These are phyloP conservation scores for Candida nanaspora DNA, from an alignment of 805 yeast species.

Conservation along the genomic window DNA sequence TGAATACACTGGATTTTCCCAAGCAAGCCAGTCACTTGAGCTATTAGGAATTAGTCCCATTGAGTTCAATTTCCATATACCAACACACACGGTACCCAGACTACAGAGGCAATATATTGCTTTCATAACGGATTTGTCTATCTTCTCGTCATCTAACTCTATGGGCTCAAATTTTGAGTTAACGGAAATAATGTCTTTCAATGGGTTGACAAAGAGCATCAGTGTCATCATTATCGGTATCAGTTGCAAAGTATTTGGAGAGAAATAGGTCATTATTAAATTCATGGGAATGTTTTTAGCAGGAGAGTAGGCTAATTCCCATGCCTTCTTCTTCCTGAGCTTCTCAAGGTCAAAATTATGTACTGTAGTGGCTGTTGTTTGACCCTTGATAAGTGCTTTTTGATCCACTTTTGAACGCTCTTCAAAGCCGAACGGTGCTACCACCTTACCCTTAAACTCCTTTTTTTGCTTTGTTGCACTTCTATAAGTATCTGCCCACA, in stretches of 20 bases:
- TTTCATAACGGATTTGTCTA: slow-evolving; percentile 19
- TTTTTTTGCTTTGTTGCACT: not conserved
- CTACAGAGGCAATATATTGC: slow-evolving; percentile 28
- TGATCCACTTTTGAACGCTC: slow-evolving; percentile 5
- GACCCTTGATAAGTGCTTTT: slow-evolving; percentile 2
- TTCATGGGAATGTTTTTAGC: slow-evolving; percentile 87
- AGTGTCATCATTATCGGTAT: slow-evolving; percentile 88
- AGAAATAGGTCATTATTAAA: slow-evolving; percentile 82
- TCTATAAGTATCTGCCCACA: slow-evolving; percentile 4
- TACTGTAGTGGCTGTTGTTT: not conserved
- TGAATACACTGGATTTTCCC: slow-evolving; percentile 44
- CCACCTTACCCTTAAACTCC: slow-evolving; percentile 2
- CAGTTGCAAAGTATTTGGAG: slow-evolving; percentile 83
- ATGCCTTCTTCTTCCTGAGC: slow-evolving; percentile 57
- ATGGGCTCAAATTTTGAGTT: slow-evolving; percentile 41
- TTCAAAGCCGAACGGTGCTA: slow-evolving; percentile 13
- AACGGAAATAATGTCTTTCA: slow-evolving; percentile 60
- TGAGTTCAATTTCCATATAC: slow-evolving; percentile 73
- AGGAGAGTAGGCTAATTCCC: slow-evolving; percentile 82
- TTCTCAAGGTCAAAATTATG: slow-evolving; percentile 23
- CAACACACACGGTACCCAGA: slow-evolving; percentile 57
- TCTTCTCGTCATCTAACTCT: slow-evolving; percentile 10
- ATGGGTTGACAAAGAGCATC: slow-evolving; percentile 73
- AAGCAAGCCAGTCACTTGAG: slow-evolving; percentile 85
- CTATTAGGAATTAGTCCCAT: slow-evolving; percentile 92